Conservation (phyloP, 768 basidiomycete genomes). For the Postia placenta region DNA sequence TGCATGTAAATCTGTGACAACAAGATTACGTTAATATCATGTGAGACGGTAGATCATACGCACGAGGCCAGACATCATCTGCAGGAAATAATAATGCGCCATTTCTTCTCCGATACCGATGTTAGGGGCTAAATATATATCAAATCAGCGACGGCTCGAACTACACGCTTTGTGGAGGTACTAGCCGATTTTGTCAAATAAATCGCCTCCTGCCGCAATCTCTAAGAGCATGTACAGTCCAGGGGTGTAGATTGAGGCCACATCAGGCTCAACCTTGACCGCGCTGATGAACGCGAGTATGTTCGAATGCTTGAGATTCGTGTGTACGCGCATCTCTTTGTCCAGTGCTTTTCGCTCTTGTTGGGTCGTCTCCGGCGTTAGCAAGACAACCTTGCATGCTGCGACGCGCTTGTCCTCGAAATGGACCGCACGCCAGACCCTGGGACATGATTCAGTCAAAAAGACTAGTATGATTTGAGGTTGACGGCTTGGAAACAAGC, state of each 20-base stretch:
- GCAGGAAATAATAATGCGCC: slow-evolving; percentile 86
- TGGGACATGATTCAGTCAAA: slow-evolving; percentile 31
- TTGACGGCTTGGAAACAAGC: no score
- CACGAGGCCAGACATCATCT: slow-evolving; percentile 81
- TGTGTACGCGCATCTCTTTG: slow-evolving; percentile 90
- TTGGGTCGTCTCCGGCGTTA: slow-evolving; percentile 58
- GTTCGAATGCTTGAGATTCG: slow-evolving; percentile 69
- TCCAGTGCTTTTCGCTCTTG: slow-evolving; percentile 75
- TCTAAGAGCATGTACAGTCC: slow-evolving; percentile 93
- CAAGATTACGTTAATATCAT: no score
- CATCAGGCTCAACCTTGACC: slow-evolving; percentile 63
- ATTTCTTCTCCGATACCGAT: slow-evolving; percentile 81
- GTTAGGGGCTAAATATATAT: slow-evolving; percentile 66
- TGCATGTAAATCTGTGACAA: slow-evolving; percentile 77
- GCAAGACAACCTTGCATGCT: slow-evolving; percentile 78
- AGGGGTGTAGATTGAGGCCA: slow-evolving; percentile 49
- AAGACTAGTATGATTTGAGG: no score
- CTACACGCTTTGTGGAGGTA: not conserved
- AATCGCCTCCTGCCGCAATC: slow-evolving; percentile 86
- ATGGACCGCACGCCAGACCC: slow-evolving; percentile 82
- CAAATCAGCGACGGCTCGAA: not conserved
- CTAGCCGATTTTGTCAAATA: slow-evolving; percentile 97
- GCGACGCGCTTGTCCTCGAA: slow-evolving; percentile 59
- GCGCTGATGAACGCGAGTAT: slow-evolving; percentile 83
- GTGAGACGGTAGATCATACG: slow-evolving; percentile 16